Evolutionary conservation across 495 filamentous ascomycete genomes (phyloP).

Genomic region (Penicillium cataractarum): DNA sequence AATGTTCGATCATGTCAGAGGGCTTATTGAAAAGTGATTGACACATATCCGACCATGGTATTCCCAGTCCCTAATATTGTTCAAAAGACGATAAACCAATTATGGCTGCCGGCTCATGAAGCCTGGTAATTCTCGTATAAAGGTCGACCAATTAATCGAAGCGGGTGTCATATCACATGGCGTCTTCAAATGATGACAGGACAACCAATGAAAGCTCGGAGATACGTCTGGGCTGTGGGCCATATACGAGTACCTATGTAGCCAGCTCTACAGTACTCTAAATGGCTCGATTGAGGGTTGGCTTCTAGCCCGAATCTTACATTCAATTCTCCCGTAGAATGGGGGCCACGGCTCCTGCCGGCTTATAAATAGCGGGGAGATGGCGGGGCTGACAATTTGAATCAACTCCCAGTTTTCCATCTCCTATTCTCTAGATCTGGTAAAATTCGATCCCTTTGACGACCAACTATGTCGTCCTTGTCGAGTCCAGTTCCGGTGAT

Average conservation of each 20-base stretch:
- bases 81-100: no score
- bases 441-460: not conserved
- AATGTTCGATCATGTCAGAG: no score
- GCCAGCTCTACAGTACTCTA: not conserved
- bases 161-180: no score
- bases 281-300: not conserved
- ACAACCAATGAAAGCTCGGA: not conserved
- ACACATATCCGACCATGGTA: no score
- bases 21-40: no score
- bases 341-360: not conserved
- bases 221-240: not conserved
- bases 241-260: not conserved
- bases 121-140: not conserved
- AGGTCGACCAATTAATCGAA: not conserved
- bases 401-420: not conserved
- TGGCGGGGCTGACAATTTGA: not conserved
- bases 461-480: conserved; percentile 15
- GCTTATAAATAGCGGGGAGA: not conserved
- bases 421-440: not conserved
- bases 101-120: not conserved
- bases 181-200: not conserved
- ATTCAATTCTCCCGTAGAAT: not conserved
- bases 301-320: not conserved
- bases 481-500: conserved; percentile 20
- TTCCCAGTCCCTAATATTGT: no score